Conservation (phyloP, 495 filamentous ascomycete species). For the Pyronema omphalodes region DNA sequence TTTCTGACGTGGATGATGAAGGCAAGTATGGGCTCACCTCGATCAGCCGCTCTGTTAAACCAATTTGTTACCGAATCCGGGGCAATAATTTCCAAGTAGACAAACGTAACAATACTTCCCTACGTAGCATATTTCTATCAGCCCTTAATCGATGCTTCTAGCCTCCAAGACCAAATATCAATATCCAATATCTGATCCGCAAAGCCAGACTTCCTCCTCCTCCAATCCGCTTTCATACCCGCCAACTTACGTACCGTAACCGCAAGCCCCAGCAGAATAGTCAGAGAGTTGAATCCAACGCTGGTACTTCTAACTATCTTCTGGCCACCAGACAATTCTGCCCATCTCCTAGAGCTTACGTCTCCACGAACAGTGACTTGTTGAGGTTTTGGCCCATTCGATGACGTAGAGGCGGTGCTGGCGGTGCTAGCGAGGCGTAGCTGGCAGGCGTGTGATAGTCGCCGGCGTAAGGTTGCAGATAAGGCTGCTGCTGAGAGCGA, state of each 20-base stretch:
- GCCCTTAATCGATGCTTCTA: neutral
- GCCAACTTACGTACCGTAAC: conserved; percentile 40
- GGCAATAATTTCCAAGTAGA: conserved; percentile 76
- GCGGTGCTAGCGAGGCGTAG: conserved; percentile 20
- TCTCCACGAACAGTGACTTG: conserved; percentile 66
- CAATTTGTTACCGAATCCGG: conserved; percentile 67
- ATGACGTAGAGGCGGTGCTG: too few relatives aligned
- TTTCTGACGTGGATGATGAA: too few relatives aligned
- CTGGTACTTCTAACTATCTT: conserved; percentile 76
- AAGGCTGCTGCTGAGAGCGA: too few relatives aligned
- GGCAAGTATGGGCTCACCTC: conserved; percentile 11
- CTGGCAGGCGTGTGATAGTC: too few relatives aligned
- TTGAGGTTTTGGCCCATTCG: conserved; percentile 7
- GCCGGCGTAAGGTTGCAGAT: too few relatives aligned
- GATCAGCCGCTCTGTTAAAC: conserved; percentile 73
- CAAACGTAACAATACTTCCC: conserved; percentile 56
- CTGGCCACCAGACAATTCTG: conserved; percentile 49
- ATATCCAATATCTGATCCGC: neutral
- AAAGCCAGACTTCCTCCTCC: neutral
- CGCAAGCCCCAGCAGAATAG: conserved; percentile 55
- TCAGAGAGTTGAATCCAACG: conserved; percentile 68
- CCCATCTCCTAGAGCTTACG: conserved; percentile 55
- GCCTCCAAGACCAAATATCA: conserved; percentile 2
- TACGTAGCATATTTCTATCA: conserved; percentile 24
- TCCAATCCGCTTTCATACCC: neutral